phyloP scores from a whole-genome alignment of 371 early-diverging fungal genomes.

The Mortierella sp. region DNA sequence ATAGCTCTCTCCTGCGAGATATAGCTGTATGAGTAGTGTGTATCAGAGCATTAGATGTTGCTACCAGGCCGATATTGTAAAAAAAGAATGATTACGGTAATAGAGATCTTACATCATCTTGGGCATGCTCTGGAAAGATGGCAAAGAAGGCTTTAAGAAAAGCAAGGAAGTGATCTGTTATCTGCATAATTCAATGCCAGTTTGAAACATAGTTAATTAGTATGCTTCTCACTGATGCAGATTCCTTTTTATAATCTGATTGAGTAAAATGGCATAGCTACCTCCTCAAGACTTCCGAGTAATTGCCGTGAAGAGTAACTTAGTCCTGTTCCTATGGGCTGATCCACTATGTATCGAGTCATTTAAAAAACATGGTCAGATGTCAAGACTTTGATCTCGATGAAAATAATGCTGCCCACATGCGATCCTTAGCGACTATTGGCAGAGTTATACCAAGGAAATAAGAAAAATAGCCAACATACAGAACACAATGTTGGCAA shows the following conservation, averaged over 20 bases:
- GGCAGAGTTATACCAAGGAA: no score
- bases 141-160: conserved; percentile 75
- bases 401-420: neutral
- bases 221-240: neutral
- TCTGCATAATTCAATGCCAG: conserved; percentile 39
- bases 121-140: conserved; percentile 70
- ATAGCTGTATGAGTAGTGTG: conserved; percentile 62
- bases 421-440: no score
- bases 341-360: conserved; percentile 75
- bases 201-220: neutral
- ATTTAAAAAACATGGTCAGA: neutral
- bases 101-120: conserved; percentile 21
- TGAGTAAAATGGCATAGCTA: conserved; percentile 15
- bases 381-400: neutral
- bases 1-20: conserved; percentile 88
- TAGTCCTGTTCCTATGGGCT: conserved; percentile 90
- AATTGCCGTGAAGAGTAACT: conserved; percentile 66
- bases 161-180: conserved; percentile 64
- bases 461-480: conserved; percentile 16
- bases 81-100: neutral
- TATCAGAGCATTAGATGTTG: neutral
- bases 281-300: conserved; percentile 60
- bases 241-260: conserved; percentile 66
- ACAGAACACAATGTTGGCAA: conserved; percentile 81
- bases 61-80: neutral